These are phyloP conservation scores for Chloromonas sp. DNA, from an alignment of 163 green algal species.

Conservation along the genomic window DNA sequence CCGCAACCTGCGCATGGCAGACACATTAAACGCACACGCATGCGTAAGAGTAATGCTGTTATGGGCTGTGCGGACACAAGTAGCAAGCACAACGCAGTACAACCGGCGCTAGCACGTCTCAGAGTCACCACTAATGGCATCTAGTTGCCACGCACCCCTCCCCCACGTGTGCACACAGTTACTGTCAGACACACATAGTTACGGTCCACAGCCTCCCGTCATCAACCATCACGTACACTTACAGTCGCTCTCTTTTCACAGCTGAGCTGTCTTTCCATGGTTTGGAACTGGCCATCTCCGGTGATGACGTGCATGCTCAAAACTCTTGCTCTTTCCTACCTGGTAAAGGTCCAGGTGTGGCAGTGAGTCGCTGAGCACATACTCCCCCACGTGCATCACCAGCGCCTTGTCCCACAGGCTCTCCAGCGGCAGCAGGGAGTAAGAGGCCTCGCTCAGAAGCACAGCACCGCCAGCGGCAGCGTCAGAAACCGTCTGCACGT, in stretches of 20 bases:
- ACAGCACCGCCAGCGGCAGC: slow-evolving; percentile 28
- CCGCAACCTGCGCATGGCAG: slow-evolving; percentile 15
- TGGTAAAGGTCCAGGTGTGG: slow-evolving; percentile 20
- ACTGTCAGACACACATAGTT: neutral
- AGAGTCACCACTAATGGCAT: no score
- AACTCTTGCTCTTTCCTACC: neutral
- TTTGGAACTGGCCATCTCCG: no score
- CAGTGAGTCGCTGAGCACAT: slow-evolving; percentile 24
- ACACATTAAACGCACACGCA: neutral
- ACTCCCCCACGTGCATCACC: slow-evolving; percentile 32
- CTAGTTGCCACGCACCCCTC: neutral
- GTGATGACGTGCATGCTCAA: neutral
- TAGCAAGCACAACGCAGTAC: neutral
- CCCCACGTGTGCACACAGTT: neutral
- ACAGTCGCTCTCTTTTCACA: no score
- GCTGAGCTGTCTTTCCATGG: no score
- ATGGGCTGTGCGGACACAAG: neutral
- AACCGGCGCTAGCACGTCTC: neutral
- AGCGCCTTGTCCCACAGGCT: slow-evolving; percentile 34
- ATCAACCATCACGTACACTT: no score
- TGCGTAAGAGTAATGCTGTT: neutral
- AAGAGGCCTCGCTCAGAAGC: slow-evolving; percentile 23
- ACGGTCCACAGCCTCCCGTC: no score
- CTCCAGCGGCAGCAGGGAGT: slow-evolving; percentile 22
- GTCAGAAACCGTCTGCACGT: slow-evolving; percentile 12